Base-by-base conservation (phyloP, 164 flowering plant species). In the Nymphaea thermarum region DNA sequence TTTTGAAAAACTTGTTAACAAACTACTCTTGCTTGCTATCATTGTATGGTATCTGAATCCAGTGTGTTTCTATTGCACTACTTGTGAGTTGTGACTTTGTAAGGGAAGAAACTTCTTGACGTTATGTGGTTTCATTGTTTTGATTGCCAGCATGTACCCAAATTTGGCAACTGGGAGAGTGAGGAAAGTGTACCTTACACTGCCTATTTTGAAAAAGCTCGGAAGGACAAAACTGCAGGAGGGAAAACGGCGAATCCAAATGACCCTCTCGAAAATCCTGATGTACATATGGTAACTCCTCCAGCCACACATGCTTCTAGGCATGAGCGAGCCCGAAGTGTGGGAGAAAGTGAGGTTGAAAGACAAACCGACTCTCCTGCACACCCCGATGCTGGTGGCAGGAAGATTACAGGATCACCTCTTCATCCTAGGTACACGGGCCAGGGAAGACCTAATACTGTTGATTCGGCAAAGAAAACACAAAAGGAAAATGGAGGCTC, bases 401-500 rank as follows among this genome's bases (percentile, higher is more conserved):
- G 67, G 43, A 74, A 45, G 80, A 77, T 12, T 73, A 44, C 43
- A 63, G 57, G 12, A 14, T 47, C 55, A 16, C 53, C 69, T 43
- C 17, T 43, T 42, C 66, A 36, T 15, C 79, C 12, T 42, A 55
- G n/a, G 63, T 8, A 36, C 4, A 5, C 70, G 74, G 60, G 43
- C n/a, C 53, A 66, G 6, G 67, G 62, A 42, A 60, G 4, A 42
- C 67, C 68, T 60, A 16, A 11, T 2, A 60, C 62, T 65, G 12
- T 67, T 47, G 18, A 68, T 55, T 10, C 67, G 17, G 43, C 67
- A 67, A 65, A 8, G 76, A 63, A 72, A 63, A 44, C 73, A 43
- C 16, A 74, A 65, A 55, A 78, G 67, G 80, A 73, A 61, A 76
- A 81, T 36, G 64, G 77, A 63, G 77, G 77, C 42, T 77, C 79